Evolutionary conservation across 768 basidiomycete genomes (phyloP).

Genomic region (Pisolithus albus): DNA sequence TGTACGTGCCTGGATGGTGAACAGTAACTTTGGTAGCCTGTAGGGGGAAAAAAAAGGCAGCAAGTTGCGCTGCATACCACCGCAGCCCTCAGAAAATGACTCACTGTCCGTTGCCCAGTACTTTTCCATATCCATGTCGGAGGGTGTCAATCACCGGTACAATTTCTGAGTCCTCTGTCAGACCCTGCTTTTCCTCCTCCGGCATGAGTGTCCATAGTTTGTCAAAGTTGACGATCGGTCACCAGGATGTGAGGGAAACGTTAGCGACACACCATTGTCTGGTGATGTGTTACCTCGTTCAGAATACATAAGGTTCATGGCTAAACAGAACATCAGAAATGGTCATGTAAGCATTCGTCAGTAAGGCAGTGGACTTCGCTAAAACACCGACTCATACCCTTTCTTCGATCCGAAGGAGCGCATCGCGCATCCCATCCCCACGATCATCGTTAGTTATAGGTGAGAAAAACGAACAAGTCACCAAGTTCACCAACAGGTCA

Average conservation of each 20-base stretch:
- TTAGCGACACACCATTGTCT: no score
- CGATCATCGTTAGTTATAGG: no score
- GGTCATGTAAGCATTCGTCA: no score
- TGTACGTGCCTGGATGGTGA: slow-evolving; percentile 91
- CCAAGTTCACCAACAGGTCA: no score
- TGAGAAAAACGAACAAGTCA: no score
- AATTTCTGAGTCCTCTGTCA: slow-evolving; percentile 70
- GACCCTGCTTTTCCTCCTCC: slow-evolving; percentile 69
- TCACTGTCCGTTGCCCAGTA: slow-evolving; percentile 89
- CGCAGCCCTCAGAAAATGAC: slow-evolving; percentile 23
- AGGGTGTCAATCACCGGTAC: slow-evolving; percentile 95
- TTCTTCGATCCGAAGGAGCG: no score
- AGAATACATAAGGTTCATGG: no score
- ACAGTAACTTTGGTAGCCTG: slow-evolving; percentile 83
- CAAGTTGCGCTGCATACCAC: not conserved
- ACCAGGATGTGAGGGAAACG: slow-evolving; percentile 51
- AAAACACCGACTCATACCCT: no score
- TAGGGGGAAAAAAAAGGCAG: not conserved
- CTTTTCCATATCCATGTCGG: slow-evolving; percentile 80
- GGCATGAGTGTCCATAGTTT: slow-evolving; percentile 93
- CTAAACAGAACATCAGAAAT: no score
- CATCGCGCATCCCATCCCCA: no score
- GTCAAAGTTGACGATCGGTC: slow-evolving; percentile 97
- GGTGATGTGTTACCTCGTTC: no score
- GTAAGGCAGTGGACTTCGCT: no score